Base-by-base conservation (phyloP, 176 grass and related monocot genomes). In the Canna indica region DNA sequence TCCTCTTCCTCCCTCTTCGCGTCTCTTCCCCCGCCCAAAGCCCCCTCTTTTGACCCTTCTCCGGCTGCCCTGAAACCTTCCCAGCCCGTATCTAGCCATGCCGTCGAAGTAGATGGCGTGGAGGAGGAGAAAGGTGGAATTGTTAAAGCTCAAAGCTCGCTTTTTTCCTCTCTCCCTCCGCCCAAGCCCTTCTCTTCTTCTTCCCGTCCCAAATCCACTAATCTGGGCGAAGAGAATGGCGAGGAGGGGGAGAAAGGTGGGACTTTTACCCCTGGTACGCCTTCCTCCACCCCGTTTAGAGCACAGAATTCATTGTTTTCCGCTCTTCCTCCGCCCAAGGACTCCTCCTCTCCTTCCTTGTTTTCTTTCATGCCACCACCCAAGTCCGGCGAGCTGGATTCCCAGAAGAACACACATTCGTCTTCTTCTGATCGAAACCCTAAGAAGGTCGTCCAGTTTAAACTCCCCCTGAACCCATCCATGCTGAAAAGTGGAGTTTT, bases 391-490 rank as follows among this genome's bases (percentile, higher is more conserved):
- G 15, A 22, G 16, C 17, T 30, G 31, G 35, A 48, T 54, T 25
- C 69, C 17, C 27, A 9, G 22, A 66, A 73, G 36, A 46, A 34
- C 0, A 50, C 74, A 33, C 50, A 68, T 28, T 18, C 53, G 11
- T 28, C 71, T 25, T 68, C 67, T 44, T 62, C 70, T 29, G 73
- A 65, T 56, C 62, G 36, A 71, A 96, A 91, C 75, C 83, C 86
- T 90, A 97, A 83, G 75, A 90, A 77, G 79, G 72, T 91, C 41
- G 82, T 97, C 58, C 86, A 83, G 36, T 97, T 90, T 76, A 87
- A 62, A 47, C 86, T 80, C 58, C 86, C 82, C 58, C 77, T 85
- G 72, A 85, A 91, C 74, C 81, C 77, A 24, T 72, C 70, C 27
- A 2, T 58, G 29, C 20, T 57, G 46, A 72, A 56, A 52, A 83